Conservation (phyloP, 2,329 filamentous ascomycete genomes). For the Phialemonium atrogriseum region DNA sequence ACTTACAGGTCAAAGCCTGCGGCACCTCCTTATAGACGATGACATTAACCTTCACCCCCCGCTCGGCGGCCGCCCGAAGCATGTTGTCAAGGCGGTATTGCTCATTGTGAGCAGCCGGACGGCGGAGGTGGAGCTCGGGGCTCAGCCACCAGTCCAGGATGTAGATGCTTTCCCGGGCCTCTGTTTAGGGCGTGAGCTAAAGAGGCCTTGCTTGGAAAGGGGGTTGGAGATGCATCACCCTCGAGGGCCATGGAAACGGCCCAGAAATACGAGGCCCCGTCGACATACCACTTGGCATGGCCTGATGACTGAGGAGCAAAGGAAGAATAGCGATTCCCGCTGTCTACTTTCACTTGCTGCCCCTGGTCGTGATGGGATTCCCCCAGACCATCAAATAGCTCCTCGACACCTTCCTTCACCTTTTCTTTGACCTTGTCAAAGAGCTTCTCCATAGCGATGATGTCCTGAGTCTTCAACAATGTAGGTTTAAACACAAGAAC, state of each 20-base stretch:
- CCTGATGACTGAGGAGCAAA: slow-evolving; percentile 68
- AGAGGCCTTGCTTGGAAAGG: background rate
- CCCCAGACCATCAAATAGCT: slow-evolving; percentile 1
- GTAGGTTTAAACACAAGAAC: background rate
- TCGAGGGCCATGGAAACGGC: slow-evolving; percentile 75
- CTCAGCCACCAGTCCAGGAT: slow-evolving; percentile 89
- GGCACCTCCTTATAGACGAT: slow-evolving; percentile 92
- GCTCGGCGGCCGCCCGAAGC: slow-evolving; percentile 72
- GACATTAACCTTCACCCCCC: slow-evolving; percentile 75
- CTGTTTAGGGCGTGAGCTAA: slow-evolving; percentile 23
- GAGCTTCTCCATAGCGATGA: slow-evolving; percentile 2
- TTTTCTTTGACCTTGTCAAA: slow-evolving; percentile 4
- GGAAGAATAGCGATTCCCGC: slow-evolving; percentile 48
- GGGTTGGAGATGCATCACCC: slow-evolving; percentile 24
- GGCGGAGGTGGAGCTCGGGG: slow-evolving; percentile 78
- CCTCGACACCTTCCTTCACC: slow-evolving; percentile 3
- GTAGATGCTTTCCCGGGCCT: slow-evolving; percentile 69
- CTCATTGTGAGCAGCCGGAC: slow-evolving; percentile 74
- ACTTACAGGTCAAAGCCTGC: slow-evolving; percentile 70
- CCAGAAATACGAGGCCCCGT: slow-evolving; percentile 78
- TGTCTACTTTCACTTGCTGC: slow-evolving; percentile 13
- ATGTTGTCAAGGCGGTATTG: slow-evolving; percentile 77
- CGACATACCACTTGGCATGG: slow-evolving; percentile 82
- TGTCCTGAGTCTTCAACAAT: too few relatives aligned
- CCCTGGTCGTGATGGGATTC: background rate